phyloP scores from a whole-genome alignment of 106 monocot species.

The Dendrobium chrysotoxum region DNA sequence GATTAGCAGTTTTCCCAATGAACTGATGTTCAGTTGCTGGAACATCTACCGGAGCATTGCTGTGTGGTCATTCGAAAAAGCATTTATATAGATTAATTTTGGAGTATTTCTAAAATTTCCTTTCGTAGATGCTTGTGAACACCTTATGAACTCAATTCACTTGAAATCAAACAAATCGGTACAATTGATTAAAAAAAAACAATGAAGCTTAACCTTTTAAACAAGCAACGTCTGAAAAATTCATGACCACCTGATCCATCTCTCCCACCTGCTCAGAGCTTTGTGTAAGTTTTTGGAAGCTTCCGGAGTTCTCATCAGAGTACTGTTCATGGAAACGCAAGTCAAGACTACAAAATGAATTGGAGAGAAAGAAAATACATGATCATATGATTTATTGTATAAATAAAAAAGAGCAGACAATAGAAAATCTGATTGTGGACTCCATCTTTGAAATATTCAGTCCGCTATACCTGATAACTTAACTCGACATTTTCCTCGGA shows the following conservation, averaged over 20 bases:
- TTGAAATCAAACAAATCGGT: not conserved
- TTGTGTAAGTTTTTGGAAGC: conserved; percentile 11
- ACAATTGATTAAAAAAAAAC: not conserved
- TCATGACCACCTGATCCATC: not conserved
- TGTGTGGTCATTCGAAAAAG: not conserved
- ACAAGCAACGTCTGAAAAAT: not conserved
- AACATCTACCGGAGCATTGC: not conserved
- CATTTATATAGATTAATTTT: not conserved
- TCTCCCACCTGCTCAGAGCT: conserved; percentile 12
- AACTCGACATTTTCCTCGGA: not conserved
- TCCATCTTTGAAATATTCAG: not conserved
- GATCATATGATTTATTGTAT: not conserved
- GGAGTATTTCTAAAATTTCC: not conserved
- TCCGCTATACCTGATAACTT: conserved; percentile 11
- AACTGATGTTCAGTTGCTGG: not conserved
- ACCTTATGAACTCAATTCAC: not conserved
- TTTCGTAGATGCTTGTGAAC: not conserved
- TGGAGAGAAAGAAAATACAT: not conserved
- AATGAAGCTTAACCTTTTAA: conserved; percentile 10
- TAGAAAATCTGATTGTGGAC: not conserved
- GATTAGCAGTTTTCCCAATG: not conserved
- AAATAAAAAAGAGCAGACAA: not conserved
- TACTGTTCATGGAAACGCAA: not conserved
- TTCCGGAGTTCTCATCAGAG: not conserved
- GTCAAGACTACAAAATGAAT: not conserved